These are phyloP conservation scores for Phytophthora citrophthora DNA, from an alignment of 352 stramenopile species.

Conservation along the genomic window DNA sequence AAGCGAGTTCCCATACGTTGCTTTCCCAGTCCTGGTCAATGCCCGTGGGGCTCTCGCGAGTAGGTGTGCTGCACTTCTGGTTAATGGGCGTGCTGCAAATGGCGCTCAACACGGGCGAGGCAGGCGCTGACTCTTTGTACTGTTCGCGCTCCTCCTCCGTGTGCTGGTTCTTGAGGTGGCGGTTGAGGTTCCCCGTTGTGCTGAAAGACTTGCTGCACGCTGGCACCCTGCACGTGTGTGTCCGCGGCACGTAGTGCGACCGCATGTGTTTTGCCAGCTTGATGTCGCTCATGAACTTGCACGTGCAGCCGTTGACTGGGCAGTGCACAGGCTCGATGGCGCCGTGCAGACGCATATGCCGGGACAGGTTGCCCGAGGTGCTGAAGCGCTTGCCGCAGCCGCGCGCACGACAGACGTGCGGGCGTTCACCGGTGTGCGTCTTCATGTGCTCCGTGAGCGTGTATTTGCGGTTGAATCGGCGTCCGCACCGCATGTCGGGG, in stretches of 20 bases:
- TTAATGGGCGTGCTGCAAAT: slow-evolving; percentile 31
- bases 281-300: slow-evolving; percentile 45
- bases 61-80: slow-evolving; percentile 24
- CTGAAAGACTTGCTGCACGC: slow-evolving; percentile 56
- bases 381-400: slow-evolving; percentile 58
- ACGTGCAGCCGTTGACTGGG: slow-evolving; percentile 30
- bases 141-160: slow-evolving; percentile 29
- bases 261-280: slow-evolving; percentile 57
- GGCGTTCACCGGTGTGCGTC: slow-evolving; percentile 71
- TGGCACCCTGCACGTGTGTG: slow-evolving; percentile 43
- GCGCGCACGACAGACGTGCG: slow-evolving; percentile 43
- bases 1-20: slow-evolving; percentile 28
- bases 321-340: slow-evolving; percentile 45
- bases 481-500: slow-evolving; percentile 42
- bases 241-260: slow-evolving; percentile 42
- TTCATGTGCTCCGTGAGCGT: slow-evolving; percentile 80
- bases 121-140: slow-evolving; percentile 12
- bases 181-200: slow-evolving; percentile 59
- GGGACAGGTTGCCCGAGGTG: slow-evolving; percentile 56
- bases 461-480: slow-evolving; percentile 73
- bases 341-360: slow-evolving; percentile 53
- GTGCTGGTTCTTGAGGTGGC: slow-evolving; percentile 57
- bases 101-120: slow-evolving; percentile 15
- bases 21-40: slow-evolving; percentile 39
- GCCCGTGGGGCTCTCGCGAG: slow-evolving; percentile 36